Evolutionary conservation across 2,329 filamentous ascomycete genomes (phyloP), one percentile per base, ranked within the genome.

Genomic region (Grosmannia clavigera): DNA sequence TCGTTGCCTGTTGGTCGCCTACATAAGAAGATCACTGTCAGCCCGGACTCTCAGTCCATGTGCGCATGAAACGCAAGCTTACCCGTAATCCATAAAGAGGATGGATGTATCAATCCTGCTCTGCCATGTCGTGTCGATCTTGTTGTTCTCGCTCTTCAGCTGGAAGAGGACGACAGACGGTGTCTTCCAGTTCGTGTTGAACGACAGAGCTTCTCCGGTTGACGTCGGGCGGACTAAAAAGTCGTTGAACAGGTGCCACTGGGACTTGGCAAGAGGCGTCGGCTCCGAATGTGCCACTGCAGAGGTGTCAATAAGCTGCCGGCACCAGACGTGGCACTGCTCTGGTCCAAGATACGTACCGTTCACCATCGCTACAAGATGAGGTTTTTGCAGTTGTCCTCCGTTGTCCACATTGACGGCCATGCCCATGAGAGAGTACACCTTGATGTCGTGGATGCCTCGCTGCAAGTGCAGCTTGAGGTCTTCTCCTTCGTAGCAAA

Each of bases 161-260:
- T 99, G 94, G 72, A 89, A 99, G 5, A 89, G 81, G 58, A 99
- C 75, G 5, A 97, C 87, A 14, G 90, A 91, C 0, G 94, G 94
- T 57, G 90, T 79, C 75, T 97, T 99, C 94, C 94, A 99, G 22
- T 85, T 81, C 3, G 90, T 84, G 63, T 92, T 92, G 72, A 97
- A 99, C 29, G 87, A 85, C 22, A 97, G 77, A 0, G 92, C 95
- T 70, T 99, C 92, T 16, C 58, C 58, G 63, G 91, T 86, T 33
- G 83, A 81, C 38, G 86, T 83, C 19, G 96, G 83, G 11, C 87
- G 85, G 27, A 99, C 95, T 43, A 96, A 75, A 68, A 99, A 99
- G 73, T 99, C 94, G 67, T 99, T 99, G 76, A 99, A 96, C 1
- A 99, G 74, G 72, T 97, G 90, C 95, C 95, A 99, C 66, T 87